phyloP scores from a whole-genome alignment of 768 basidiomycete species.

The Boletus reticuloceps region DNA sequence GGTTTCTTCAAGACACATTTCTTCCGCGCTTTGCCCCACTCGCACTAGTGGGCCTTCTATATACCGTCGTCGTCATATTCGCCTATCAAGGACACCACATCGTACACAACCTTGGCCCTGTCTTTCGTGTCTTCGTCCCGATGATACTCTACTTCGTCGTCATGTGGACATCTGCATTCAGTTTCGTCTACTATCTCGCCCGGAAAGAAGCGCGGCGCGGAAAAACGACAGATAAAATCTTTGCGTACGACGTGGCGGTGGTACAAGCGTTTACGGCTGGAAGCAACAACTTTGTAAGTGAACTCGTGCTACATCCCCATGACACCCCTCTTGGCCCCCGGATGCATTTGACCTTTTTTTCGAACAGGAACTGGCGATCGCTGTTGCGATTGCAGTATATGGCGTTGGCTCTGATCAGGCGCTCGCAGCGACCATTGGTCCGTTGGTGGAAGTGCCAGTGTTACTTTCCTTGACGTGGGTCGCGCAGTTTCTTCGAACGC shows the following conservation, averaged over 20 bases:
- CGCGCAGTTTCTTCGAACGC: constrained; percentile 44
- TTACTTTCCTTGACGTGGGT: constrained; percentile 67
- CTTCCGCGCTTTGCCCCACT: constrained; percentile 67
- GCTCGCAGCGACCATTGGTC: constrained; percentile 77
- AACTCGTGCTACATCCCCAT: background rate
- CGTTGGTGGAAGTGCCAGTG: constrained; percentile 78
- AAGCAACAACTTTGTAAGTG: constrained; percentile 71
- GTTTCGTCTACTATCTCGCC: constrained; percentile 48
- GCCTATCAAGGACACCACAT: constrained; percentile 70
- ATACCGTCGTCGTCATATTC: constrained; percentile 77
- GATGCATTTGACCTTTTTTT: background rate
- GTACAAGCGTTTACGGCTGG: constrained; percentile 79
- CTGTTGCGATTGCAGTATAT: constrained; percentile 74
- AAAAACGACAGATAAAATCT: constrained; percentile 9
- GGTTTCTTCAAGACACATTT: constrained; percentile 56
- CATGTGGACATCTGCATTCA: constrained; percentile 71
- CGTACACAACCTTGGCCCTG: constrained; percentile 67
- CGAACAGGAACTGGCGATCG: constrained; percentile 74
- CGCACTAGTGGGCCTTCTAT: constrained; percentile 72
- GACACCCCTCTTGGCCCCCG: background rate
- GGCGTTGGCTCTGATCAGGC: constrained; percentile 78
- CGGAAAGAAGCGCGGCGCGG: constrained; percentile 27
- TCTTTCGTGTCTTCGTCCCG: constrained; percentile 81
- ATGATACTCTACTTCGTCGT: constrained; percentile 74
- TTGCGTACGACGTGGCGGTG: constrained; percentile 69